Conservation (phyloP, 116 monocot species). For the Cymodocea nodosa region DNA sequence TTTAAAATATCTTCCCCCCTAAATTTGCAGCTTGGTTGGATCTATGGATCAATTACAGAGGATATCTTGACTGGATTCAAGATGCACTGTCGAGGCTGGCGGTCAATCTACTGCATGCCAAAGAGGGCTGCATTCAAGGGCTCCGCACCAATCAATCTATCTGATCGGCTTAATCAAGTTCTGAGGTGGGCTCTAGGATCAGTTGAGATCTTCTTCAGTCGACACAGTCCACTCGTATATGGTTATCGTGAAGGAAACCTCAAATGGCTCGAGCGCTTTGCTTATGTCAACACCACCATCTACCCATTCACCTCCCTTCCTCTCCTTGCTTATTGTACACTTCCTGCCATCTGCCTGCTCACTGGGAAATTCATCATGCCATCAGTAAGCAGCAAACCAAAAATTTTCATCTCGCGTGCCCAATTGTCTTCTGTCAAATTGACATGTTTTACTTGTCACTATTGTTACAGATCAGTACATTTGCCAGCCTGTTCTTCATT, state of each 20-base stretch:
- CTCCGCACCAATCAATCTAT: slow-evolving; percentile 89
- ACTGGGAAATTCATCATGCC: slow-evolving; percentile 99
- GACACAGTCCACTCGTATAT: slow-evolving; percentile 80
- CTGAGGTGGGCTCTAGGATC: slow-evolving; percentile 96
- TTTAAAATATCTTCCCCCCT: background rate
- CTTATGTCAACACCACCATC: slow-evolving; percentile 95
- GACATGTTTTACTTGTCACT: background rate
- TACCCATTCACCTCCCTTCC: slow-evolving; percentile 95
- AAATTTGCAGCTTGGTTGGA: slow-evolving; percentile 77
- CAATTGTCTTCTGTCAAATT: background rate
- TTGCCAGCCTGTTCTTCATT: slow-evolving; percentile 94
- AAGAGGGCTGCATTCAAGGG: slow-evolving; percentile 92
- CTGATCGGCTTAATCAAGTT: slow-evolving; percentile 89
- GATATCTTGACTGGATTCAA: slow-evolving; percentile 96
- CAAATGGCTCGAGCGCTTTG: slow-evolving; percentile 89
- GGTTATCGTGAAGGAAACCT: slow-evolving; percentile 79
- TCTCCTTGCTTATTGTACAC: slow-evolving; percentile 89
- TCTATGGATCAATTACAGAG: slow-evolving; percentile 97
- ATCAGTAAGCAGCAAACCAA: slow-evolving; percentile 27
- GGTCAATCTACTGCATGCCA: slow-evolving; percentile 95
- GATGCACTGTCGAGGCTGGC: slow-evolving; percentile 98
- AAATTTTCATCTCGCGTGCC: too few relatives aligned
- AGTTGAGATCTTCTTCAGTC: slow-evolving; percentile 96
- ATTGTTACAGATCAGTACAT: slow-evolving; percentile 68
- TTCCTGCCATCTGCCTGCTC: slow-evolving; percentile 91